Base-by-base conservation (phyloP, 2,329 filamentous ascomycete genomes). In the Chaetothyriales sp. region DNA sequence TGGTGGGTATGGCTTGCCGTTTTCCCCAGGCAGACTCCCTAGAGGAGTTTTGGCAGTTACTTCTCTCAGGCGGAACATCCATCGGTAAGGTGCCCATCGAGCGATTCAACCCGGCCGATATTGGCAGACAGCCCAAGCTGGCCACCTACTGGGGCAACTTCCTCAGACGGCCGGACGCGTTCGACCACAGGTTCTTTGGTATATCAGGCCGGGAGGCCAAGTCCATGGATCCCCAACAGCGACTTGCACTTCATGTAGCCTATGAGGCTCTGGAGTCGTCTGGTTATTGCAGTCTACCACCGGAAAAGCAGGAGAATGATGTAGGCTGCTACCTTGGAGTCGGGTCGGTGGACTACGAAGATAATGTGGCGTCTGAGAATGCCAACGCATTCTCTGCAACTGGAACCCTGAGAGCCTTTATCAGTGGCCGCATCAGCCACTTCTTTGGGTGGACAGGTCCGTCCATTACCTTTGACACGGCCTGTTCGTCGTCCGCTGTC, bases 301-400 rank as follows among this genome's bases (percentile, higher is more conserved):
- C 12, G 28, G 12, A 3, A 8, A 36, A 36, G 8, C 7, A 36
- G 8, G 28, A 36, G 28, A 5, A 3, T 2, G 32, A 61, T 18
- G 51, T 65, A 15, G 64, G 64, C 1, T 60, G 57, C 36, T 66
- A 58, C 46, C 44, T 65, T 2, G 64, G 64, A 1, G 56, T 59
- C 1, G 48, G 56, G 5, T 47, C 52, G 1, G 49, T 32, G 6
- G 64, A 66, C 43, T 66, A 66, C 47, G 55, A 62, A 1, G 44
- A 60, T 25, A 63, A 66, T 39, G 53, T 62, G 10, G 54, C 56
- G 2, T 59, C 48, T n/a, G 53, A 68, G 26, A 48, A 58, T 10
- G 46, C 54, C 10, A 36, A 36, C 12, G 28, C 50, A 20, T 51
- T 59, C 45, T 52, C 49, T 12, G 56, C 50, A 20, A 59, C 57